These are phyloP conservation scores for Tulasnella sp. DNA, from an alignment of 768 basidiomycete species.

Conservation along the genomic window DNA sequence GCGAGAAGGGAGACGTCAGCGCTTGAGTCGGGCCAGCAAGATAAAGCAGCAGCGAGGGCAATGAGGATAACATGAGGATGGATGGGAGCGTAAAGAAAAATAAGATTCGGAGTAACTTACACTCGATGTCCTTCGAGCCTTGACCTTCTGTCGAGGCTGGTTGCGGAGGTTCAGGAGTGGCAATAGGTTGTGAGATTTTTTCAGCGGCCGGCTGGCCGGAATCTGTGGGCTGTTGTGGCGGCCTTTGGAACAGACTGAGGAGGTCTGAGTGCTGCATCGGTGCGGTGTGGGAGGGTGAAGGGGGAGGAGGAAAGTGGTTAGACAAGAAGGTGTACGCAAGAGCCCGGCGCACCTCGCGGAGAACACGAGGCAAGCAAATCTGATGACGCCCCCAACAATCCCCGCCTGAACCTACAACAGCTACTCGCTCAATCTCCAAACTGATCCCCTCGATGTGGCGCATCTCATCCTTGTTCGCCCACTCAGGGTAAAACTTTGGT, in stretches of 20 bases:
- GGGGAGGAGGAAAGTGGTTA: constrained; percentile 4
- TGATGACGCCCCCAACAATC: background rate
- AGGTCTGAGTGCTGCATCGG: constrained; percentile 14
- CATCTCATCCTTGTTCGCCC: background rate
- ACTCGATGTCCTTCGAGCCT: constrained; percentile 16
- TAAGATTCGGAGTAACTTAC: constrained; percentile 9
- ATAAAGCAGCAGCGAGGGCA: constrained; percentile 1
- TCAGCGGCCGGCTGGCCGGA: background rate
- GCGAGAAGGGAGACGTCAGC: background rate
- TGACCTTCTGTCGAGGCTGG: constrained; percentile 6
- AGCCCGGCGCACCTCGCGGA: background rate
- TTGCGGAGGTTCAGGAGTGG: background rate
- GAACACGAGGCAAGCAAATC: constrained; percentile 10
- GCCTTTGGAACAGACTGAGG: constrained; percentile 11
- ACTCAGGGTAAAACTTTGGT: background rate
- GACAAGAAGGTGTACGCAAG: background rate
- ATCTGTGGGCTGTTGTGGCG: constrained; percentile 4
- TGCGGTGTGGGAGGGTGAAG: constrained; percentile 1
- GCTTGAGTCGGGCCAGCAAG: background rate
- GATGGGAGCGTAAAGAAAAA: constrained; percentile 9
- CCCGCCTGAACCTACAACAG: background rate
- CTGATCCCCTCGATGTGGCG: background rate
- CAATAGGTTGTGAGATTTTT: background rate
- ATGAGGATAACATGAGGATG: constrained; percentile 13
- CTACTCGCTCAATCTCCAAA: background rate